Percentiles rank a stretch among this genome's conserved stretches.
These are phyloP conservation scores for Xylaria grammica DNA, from an alignment of 495 filamentous ascomycete genomes.

Conservation along the genomic window DNA sequence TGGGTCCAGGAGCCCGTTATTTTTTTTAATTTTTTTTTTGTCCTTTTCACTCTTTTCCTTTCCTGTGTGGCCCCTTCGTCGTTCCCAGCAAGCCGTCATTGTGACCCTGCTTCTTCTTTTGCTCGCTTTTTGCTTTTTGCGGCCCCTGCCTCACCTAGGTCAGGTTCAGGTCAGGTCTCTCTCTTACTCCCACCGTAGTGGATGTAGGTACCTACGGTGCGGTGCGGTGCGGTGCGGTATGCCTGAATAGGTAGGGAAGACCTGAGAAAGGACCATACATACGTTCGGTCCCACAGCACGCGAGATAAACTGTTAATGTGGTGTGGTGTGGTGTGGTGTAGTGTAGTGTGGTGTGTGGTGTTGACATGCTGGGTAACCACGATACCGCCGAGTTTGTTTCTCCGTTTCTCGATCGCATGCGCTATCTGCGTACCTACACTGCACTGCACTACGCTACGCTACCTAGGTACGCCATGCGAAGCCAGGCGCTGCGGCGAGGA, in stretches of 20 bases:
- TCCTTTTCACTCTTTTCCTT: background rate
- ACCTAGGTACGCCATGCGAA: too few species aligned
- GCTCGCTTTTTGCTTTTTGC: background rate
- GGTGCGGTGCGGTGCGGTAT: too few species aligned
- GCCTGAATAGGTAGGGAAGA: background rate
- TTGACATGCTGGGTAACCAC: background rate
- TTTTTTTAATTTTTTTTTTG: background rate
- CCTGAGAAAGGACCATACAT: constrained; percentile 11
- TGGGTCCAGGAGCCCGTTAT: background rate
- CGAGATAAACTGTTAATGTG: background rate
- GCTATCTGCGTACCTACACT: too few species aligned
- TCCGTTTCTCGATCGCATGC: too few species aligned
- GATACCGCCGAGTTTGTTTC: too few species aligned
- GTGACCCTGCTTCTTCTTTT: background rate
- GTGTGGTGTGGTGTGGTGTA: background rate
- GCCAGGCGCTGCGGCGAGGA: too few species aligned
- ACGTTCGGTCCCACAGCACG: constrained; percentile 1
- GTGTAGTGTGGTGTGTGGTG: background rate
- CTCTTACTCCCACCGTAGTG: too few species aligned
- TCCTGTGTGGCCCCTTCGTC: too few species aligned
- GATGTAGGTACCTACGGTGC: too few species aligned
- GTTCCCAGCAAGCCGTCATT: too few species aligned
- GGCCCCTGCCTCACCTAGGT: constrained; percentile 16
- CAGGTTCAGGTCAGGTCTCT: background rate
- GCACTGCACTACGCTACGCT: too few species aligned